phyloP scores from a whole-genome alignment of 2,329 filamentous ascomycete species.

The Xylariaceae sp. region DNA sequence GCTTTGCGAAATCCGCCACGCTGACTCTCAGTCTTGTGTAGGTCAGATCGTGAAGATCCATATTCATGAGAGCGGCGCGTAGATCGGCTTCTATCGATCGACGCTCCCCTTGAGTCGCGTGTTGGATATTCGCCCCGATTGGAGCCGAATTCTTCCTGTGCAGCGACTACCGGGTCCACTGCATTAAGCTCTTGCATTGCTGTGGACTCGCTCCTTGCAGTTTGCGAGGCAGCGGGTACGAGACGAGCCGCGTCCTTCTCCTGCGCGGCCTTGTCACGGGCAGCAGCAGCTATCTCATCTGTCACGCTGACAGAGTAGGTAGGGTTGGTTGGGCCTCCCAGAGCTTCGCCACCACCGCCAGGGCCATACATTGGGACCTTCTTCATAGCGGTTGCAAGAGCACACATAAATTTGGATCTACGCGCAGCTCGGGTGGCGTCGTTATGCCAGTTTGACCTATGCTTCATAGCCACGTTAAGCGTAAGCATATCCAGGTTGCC shows the following conservation, averaged over 20 bases:
- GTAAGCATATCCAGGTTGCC: conserved; percentile 85
- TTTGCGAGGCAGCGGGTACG: conserved; percentile 44
- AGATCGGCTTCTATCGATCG: conserved; percentile 29
- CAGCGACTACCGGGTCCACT: conserved; percentile 33
- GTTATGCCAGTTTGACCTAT: conserved; percentile 93
- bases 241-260: conserved; percentile 65
- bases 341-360: conserved; percentile 63
- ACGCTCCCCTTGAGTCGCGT: conserved; percentile 28
- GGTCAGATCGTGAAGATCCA: conserved; percentile 27
- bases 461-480: conserved; percentile 78
- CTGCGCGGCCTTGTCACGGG: conserved; percentile 57
- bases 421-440: conserved; percentile 76
- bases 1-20: conserved; percentile 31
- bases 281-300: conserved; percentile 63
- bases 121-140: conserved; percentile 37
- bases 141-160: conserved; percentile 39
- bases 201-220: conserved; percentile 37
- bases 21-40: conserved; percentile 28
- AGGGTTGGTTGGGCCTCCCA: conserved; percentile 71
- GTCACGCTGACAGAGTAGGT: conserved; percentile 75
- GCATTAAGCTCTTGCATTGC: conserved; percentile 47
- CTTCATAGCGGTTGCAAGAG: conserved; percentile 78
- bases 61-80: conserved; percentile 39
- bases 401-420: conserved; percentile 96
- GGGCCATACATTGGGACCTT: conserved; percentile 84